phyloP scores from a whole-genome alignment of 2,329 filamentous ascomycete genomes.

The Colletotrichum plurivorum region DNA sequence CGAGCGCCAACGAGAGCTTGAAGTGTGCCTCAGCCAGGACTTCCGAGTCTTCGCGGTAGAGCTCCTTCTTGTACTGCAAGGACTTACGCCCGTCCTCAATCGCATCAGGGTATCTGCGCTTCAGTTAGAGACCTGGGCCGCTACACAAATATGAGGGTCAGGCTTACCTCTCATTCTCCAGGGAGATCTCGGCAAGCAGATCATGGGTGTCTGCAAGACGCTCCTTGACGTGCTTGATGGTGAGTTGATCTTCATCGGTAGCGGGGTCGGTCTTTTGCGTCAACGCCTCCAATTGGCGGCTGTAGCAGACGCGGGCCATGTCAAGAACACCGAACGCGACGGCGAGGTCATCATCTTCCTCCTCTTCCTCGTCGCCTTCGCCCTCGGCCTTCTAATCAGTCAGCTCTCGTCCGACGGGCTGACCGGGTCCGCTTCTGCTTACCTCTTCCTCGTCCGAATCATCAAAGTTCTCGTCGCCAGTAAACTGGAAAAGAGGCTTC shows the following conservation, averaged over 20 bases:
- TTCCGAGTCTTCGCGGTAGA: constrained; percentile 86
- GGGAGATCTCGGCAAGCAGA: constrained; percentile 93
- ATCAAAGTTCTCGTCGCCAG: constrained; percentile 93
- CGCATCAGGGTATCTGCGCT: constrained; percentile 80
- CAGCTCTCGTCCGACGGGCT: constrained; percentile 30
- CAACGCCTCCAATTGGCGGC: constrained; percentile 65
- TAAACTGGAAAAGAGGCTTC: constrained; percentile 91
- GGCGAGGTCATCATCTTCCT: constrained; percentile 81
- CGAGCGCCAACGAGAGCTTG: constrained; percentile 94
- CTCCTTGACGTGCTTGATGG: constrained; percentile 78
- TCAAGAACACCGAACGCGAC: constrained; percentile 89
- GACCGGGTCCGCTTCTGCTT: constrained; percentile 44
- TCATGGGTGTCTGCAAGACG: constrained; percentile 94
- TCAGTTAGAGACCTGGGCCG: constrained; percentile 15
- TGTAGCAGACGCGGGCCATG: constrained; percentile 77
- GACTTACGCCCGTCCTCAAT: constrained; percentile 85
- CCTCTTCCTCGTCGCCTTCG: constrained; percentile 60
- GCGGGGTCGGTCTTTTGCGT: constrained; percentile 50
- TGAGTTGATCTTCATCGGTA: constrained; percentile 54
- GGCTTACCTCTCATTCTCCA: constrained; percentile 87
- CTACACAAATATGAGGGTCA: background rate
- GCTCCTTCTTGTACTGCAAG: constrained; percentile 81
- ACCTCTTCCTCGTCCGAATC: constrained; percentile 83
- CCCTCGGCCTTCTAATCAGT: constrained; percentile 48
- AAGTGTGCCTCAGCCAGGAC: constrained; percentile 95